Evolutionary conservation across 2,329 filamentous ascomycete species (phyloP), one percentile per base, ranked within the genome.

Genomic region (Grosmannia penicillata): DNA sequence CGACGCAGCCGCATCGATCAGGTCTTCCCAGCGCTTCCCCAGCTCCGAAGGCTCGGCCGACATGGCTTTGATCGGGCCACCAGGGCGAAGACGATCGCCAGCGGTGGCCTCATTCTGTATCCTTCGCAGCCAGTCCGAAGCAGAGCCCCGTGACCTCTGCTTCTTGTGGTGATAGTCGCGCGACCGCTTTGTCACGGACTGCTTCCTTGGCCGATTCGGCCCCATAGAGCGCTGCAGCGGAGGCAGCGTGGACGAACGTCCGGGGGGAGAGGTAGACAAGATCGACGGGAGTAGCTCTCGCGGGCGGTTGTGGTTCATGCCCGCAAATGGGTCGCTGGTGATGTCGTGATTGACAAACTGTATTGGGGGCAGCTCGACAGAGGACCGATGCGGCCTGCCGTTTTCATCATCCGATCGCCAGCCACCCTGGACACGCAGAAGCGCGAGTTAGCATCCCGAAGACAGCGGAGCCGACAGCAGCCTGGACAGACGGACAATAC

Each of bases 1-100:
- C 44, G 85, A 94, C 24, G 89, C 86, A 39, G 71, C 89, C 37
- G 89, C 89, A 58, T 95, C 87, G 47, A 96, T 93, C 43, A 96
- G 68, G 57, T 96, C 89, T 58, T 94, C 85, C 91, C 89, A 96
- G 51, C 89, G 72, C 62, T 91, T 93, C 47, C 84, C 86, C 59
- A 82, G 82, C 43, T 82, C 79, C 17, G 74, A 73, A 19, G 87
- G 86, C 58, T 95, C 89, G 30, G 83, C 83, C 14, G 85, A 93
- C 48, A 82, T 72, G 40, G 85, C 83, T 60, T 94, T 93, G 45
- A 84, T 77, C 49, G 79, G 76, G 41, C 78, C 72, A 52, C 65
- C 65, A 11, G 66, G 64, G 45, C 80, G 79, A 46, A 84, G 66
- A 45, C 81, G 72, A 40, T 74, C 69, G 14, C 19, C 39, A 33